Conservation (phyloP, 495 filamentous ascomycete species). For the Podospora appendiculata region DNA sequence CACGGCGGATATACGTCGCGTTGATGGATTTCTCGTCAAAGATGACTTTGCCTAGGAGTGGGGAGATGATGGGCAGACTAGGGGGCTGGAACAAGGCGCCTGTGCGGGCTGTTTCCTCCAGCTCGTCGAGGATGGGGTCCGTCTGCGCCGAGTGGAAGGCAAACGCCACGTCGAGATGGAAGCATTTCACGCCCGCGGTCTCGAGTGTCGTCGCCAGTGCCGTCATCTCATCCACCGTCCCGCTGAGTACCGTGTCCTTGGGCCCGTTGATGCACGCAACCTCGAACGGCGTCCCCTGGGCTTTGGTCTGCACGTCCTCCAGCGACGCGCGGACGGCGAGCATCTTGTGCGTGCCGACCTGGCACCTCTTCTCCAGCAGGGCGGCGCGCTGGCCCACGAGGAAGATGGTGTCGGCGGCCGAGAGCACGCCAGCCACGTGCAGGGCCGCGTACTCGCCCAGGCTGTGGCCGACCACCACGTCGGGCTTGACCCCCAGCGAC, state of each 20-base stretch:
- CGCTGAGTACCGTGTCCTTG: slow-evolving; percentile 42
- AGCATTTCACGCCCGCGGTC: slow-evolving; percentile 42
- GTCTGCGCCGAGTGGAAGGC: slow-evolving; percentile 66
- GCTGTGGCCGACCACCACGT: slow-evolving; percentile 68
- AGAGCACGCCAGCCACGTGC: slow-evolving; percentile 59
- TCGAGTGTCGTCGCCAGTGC: slow-evolving; percentile 41
- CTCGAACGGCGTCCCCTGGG: slow-evolving; percentile 34
- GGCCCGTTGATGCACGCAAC: slow-evolving; percentile 47
- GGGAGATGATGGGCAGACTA: slow-evolving; percentile 49
- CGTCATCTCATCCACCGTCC: slow-evolving; percentile 35
- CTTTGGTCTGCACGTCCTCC: neutral
- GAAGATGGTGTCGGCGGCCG: slow-evolving; percentile 54
- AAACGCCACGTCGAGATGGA: slow-evolving; percentile 52
- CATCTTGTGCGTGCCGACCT: slow-evolving; percentile 52
- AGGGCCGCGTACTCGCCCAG: slow-evolving; percentile 69
- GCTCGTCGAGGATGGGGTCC: slow-evolving; percentile 51
- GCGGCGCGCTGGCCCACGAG: slow-evolving; percentile 61
- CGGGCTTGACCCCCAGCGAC: slow-evolving; percentile 56
- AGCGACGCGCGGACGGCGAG: slow-evolving; percentile 43
- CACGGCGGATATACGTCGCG: slow-evolving; percentile 33
- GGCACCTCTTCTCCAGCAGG: slow-evolving; percentile 53
- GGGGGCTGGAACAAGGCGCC: slow-evolving; percentile 46
- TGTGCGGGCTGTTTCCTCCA: slow-evolving; percentile 40
- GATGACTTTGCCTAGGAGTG: slow-evolving; percentile 47
- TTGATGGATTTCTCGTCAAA: slow-evolving; percentile 36